Evolutionary conservation across 1,284 basidiomycete genomes (phyloP), one percentile per base, ranked within the genome.

Genomic region (Microbotryum silenes-acaulis): DNA sequence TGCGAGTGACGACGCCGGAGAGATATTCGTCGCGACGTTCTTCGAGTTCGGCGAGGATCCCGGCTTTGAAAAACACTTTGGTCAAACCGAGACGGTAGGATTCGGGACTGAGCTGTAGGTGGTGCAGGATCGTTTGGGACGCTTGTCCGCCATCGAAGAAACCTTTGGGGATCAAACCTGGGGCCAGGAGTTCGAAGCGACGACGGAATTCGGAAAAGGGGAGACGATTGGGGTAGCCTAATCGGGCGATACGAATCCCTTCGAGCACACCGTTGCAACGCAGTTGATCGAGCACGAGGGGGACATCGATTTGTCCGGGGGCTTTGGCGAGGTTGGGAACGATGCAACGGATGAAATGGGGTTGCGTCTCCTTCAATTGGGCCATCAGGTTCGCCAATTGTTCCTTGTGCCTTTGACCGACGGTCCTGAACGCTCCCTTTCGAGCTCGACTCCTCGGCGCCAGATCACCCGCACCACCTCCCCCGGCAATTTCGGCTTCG

Each of bases 51-150:
- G 96, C 96, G 12, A 99, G 82, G 2, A 97, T 91, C 6, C 94
- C 94, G 1, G 96, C 93, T 75, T 97, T 98, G 85, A 99, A 98
- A 79, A 98, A 98, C 68, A 97, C 90, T 79, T 98, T 99, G 51
- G 91, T 96, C 0, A 90, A 89, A 9, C 96, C 96, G 64, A 98
- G 89, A 72, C 88, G 89, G 81, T 87, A 97, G 27, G 86, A 82
- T 1, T 83, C 80, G 59, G 86, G 83, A 74, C 97, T 91, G 23
- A 98, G 82, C 59, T 94, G 89, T 47, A 98, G 80, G 6, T 89
- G 84, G 65, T 87, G 86, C 51, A 97, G 88, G 83, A 99, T 98
- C n/a, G 88, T 82, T 51, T 88, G 80, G 70, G 89, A 94, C 1
- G 93, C 91, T 75, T 96, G 91, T 8, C 92, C 85, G 6, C 93